Base-by-base conservation (phyloP, 148 eudicot species). In the Nepenthes mirabilis region DNA sequence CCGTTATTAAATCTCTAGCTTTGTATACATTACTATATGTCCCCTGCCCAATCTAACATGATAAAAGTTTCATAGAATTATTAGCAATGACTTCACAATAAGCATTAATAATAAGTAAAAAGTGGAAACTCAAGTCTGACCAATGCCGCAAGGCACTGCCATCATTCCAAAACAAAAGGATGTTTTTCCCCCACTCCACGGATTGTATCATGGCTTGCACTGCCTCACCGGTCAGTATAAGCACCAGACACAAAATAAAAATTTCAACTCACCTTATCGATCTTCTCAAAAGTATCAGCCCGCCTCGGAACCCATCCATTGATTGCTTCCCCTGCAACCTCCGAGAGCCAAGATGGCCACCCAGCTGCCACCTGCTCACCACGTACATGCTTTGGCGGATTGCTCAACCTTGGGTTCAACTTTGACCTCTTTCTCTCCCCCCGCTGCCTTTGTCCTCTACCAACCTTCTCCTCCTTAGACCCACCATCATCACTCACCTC, bases 311-410 rank as follows among this genome's bases (percentile, higher is more conserved):
- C 68, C 97, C 97, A 91, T n/a, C 97, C 97, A 63, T 91, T 82
- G 60, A 91, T 79, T 2, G 94, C 97, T 71, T 91, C 97, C 40
- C 86, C 96, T 1, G 86, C 84, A 71, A 83, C 90, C n/a, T 82
- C 86, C 0, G 96, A 85, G 11, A 91, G 83, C 97, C 97, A 91
- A 65, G 89, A 67, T 3, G 97, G 97, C 97, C 97, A 91, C 34
- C 95, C 97, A 60, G 97, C 97, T 7, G 97, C 95, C 37, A 91
- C 97, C 75, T 85, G 97, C 68, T 91, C 97, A 36, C 97, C 97
- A 49, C 77, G 81, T 33, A 73, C 67, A 65, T 78, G 65, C 74
- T 85, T 91, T 2, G 82, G 75, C 36, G 77, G 85, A 70, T 79
- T 91, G 62, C 97, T 78, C 68, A 75, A 55, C 77, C 87, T 79